Evolutionary conservation across 208 protist genomes (phyloP), one percentile per base, ranked within the genome.

Genomic region (Leishmania major): DNA sequence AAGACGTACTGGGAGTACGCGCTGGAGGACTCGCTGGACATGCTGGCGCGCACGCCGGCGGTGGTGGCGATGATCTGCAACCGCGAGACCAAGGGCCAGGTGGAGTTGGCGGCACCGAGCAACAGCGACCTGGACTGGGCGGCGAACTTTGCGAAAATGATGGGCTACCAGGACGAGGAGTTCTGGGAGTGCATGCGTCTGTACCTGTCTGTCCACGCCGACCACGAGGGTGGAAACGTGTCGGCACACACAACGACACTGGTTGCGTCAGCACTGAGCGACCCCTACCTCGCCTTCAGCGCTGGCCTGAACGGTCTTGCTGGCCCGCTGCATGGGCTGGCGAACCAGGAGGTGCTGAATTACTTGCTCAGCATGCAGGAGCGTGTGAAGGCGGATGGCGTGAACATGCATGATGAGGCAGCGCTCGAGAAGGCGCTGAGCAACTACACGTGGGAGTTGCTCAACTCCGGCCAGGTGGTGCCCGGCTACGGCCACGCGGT

Each of bases 401-500:
- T 95, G 37, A 78, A 89, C 82, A 37, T 90, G 55, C 79, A 81
- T 28, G 84, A 95, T 79, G 88, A 88, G 67, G 83, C 87, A 35
- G 90, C 87, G 51, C 87, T 95, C 40, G 83, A 94, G 71, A 93
- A 95, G 67, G 81, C 90, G 51, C 87, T 99, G 67, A 95, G 85
- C 51, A 95, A 98, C 87, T 90, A 93, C 77, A 92, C 96, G 75
- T 99, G 96, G 97, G 90, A 97, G 51, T 90, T 94, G 49, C 94
- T 99, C 78, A 99, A 99, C 40, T 64, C 89, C 49, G 90, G 94
- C 73, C 92, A 90, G 78, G 95, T 99, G 75, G 94, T 99, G 77
- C 98, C 98, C 49, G 98, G 98, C 67, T 99, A 98, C 90, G 98
- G 99, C 81, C 99, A 99, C 89, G 99, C 99, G 67, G 99, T 99